Base-by-base conservation (phyloP, 805 yeast species). In the Candida morakotiae region DNA sequence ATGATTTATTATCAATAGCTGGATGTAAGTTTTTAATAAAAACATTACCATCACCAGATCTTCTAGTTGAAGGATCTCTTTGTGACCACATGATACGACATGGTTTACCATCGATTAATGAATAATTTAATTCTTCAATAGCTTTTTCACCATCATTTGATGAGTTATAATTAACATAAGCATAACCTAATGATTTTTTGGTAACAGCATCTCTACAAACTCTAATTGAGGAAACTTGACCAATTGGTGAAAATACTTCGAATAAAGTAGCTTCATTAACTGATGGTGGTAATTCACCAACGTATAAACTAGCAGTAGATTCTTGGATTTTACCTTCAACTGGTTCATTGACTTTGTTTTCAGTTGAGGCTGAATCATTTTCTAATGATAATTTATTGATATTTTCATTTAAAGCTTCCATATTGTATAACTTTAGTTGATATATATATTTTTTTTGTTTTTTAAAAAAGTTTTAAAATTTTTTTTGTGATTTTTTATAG, bases 71-170 rank as follows among this genome's bases (percentile, higher is more conserved):
- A 49, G 98, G 98, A 66, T 93, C 98, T 73, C 98, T 87, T 76
- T 93, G 98, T 52, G 97, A 88, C 97, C 98, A 88, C 98, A 93
- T 93, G 74, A 93, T 91, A 71, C 98, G 87, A 73, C 97, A 88
- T 57, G 96, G 88, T 60, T 83, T 87, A 60, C 96, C 97, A 68
- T 89, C 89, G 71, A 93, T 81, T 57, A 80, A 80, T 42, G 88
- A 70, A 76, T 93, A 93, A 87, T 91, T 93, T 69, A 93, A 79
- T 69, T 87, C 93, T 62, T 88, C 95, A 64, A 93, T 74, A 46
- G 98, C 98, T 60, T 77, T 81, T 71, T 83, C 88, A 60, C 96
- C 98, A 60, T 93, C 97, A 47, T 76, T 85, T 51, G 76, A 69
- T 66, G 82, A 79, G 73, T 83, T 88, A 82, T 73, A 93, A 83